These are phyloP conservation scores for Diplodia corticola DNA, from an alignment of 2,329 filamentous ascomycete genomes.

Conservation along the genomic window DNA sequence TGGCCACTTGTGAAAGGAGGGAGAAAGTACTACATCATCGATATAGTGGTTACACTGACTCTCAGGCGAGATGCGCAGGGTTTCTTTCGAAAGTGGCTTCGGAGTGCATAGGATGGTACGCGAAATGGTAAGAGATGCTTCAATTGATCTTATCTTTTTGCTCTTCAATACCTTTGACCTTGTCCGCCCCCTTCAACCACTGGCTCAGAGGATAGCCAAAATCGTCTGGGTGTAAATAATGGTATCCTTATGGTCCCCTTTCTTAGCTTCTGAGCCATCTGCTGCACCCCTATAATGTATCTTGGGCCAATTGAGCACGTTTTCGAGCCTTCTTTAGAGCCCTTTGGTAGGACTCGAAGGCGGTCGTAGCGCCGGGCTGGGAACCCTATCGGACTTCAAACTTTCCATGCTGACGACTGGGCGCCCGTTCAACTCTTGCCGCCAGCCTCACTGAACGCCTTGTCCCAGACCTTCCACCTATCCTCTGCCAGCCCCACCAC, in stretches of 20 bases:
- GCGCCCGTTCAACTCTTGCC: not conserved
- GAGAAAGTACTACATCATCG: too few relatives aligned
- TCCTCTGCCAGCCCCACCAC: conserved; percentile 61
- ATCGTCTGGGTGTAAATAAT: not conserved
- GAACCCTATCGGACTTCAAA: not conserved
- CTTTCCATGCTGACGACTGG: not conserved
- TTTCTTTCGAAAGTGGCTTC: too few relatives aligned
- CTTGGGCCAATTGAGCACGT: not conserved
- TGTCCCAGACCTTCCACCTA: conserved; percentile 63
- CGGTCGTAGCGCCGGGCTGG: not conserved
- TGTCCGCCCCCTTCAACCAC: too few relatives aligned
- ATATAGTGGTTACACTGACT: too few relatives aligned
- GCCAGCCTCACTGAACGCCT: conserved; percentile 13
- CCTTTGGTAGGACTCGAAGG: not conserved
- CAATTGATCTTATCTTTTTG: too few relatives aligned
- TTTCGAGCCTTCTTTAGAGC: not conserved
- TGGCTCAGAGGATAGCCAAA: too few relatives aligned
- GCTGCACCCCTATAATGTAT: not conserved
- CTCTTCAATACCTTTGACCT: too few relatives aligned
- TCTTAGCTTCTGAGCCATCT: not conserved
- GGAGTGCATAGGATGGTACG: too few relatives aligned
- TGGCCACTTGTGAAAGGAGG: too few relatives aligned
- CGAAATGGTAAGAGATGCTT: too few relatives aligned
- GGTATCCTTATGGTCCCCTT: not conserved
- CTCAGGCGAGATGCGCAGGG: too few relatives aligned